Conservation (phyloP, 2,329 filamentous ascomycete genomes). For the Blumeria graminis region DNA sequence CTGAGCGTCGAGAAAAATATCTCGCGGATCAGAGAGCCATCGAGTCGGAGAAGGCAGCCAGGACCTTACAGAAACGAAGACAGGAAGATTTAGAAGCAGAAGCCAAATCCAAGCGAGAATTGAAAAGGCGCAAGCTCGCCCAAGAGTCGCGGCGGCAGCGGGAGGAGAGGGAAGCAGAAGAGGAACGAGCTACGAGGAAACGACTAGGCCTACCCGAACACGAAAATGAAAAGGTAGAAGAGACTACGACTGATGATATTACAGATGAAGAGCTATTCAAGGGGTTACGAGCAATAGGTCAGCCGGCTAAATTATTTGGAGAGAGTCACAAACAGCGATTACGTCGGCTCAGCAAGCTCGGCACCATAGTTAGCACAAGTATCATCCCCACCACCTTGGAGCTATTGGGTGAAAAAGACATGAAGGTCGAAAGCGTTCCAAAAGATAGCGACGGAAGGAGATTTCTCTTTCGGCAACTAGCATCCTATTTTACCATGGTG, state of each 20-base stretch:
- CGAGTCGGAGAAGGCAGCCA: conserved; percentile 45
- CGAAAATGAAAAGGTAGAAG: conserved; percentile 24
- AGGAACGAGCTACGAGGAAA: conserved; percentile 49
- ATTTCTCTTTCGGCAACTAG: conserved; percentile 67
- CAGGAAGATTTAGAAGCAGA: conserved; percentile 63
- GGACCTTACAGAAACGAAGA: conserved; percentile 58
- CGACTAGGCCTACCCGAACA: conserved; percentile 61
- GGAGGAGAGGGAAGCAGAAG: conserved; percentile 48
- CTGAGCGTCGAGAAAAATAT: conserved; percentile 58
- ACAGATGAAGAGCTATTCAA: conserved; percentile 42
- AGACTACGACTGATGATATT: conserved; percentile 34
- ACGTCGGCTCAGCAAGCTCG: conserved; percentile 43
- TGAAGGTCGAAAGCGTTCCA: conserved; percentile 49
- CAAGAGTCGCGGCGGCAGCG: conserved; percentile 49
- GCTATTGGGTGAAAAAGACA: conserved; percentile 62
- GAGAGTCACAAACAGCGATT: conserved; percentile 49
- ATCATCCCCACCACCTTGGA: conserved; percentile 72
- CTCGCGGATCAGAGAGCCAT: conserved; percentile 54
- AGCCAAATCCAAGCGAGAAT: conserved; percentile 44
- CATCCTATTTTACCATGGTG: conserved; percentile 93
- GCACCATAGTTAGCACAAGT: conserved; percentile 37
- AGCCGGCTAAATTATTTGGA: conserved; percentile 58
- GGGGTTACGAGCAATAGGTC: conserved; percentile 44
- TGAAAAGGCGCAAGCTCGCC: conserved; percentile 59
- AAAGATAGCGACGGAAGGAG: conserved; percentile 38